Evolutionary conservation across 768 basidiomycete genomes (phyloP), one percentile per base, ranked within the genome.

Genomic region (Mycena kentingensis): DNA sequence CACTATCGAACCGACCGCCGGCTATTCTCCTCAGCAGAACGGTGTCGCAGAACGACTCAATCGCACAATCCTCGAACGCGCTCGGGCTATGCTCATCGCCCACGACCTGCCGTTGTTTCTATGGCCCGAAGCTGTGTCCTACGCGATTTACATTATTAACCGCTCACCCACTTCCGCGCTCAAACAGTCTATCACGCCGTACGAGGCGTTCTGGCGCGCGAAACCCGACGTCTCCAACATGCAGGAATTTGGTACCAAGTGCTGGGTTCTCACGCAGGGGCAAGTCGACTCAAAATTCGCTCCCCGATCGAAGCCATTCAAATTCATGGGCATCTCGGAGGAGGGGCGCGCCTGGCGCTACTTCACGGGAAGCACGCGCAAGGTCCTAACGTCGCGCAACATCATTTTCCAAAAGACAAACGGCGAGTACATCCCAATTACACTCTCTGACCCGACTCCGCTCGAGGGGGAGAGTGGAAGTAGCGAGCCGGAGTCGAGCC

Each of bases 91-190:
- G 65, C 6, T 70, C 0, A 22, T 62, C 1, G 55, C 46, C 0
- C 18, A 28, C 12, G 16, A 62, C 2, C 8, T 71, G 1, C 69
- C 65, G n/a, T 36, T 51, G 1, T 41, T 28, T 15, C 55, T 66
- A 21, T 65, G 64, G 64, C 39, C 50, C 1, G 55, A 65, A 37
- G 60, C 58, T 0, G 43, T 12, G 2, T 3, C 48, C 55, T 46
- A 58, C 26, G 67, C 58, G 0, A 49, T 43, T 8, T 69, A 64
- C 27, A 18, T 70, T 1, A 15, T 47, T 2, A 70, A 69, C 22
- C 16, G 47, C 34, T 54, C 55, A 6, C 49, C 57, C 2, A 51
- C 54, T 15, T 24, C 28, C 45, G 53, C 34, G 36, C 46, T 25
- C 4, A 31, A 29, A 1, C 22, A 39, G 11, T 45, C 37, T 15